These are phyloP conservation scores for Astragalus glycyphyllos DNA, from an alignment of 306 rosid species.

Conservation along the genomic window DNA sequence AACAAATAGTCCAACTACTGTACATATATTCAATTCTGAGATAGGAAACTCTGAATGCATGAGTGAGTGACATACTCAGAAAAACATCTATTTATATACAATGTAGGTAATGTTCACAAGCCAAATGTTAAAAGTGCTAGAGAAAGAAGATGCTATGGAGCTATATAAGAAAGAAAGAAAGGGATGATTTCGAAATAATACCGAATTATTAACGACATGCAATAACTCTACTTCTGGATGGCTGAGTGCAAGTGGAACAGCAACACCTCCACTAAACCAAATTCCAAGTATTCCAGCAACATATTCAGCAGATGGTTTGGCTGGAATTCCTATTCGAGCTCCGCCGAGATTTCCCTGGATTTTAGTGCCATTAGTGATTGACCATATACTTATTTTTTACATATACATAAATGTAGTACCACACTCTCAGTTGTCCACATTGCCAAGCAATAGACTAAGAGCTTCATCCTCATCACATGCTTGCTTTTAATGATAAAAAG, in stretches of 20 bases:
- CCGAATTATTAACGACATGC: conserved; percentile 82
- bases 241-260: conserved; percentile 93
- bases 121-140: no score
- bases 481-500: no score
- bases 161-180: conserved; percentile 30
- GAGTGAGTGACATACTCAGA: no score
- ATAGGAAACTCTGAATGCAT: no score
- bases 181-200: conserved; percentile 44
- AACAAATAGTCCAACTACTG: no score
- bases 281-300: conserved; percentile 89
- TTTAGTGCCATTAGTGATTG: conserved; percentile 40
- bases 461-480: no score
- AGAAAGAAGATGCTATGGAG: background rate
- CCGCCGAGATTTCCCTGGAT: conserved; percentile 71
- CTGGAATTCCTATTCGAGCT: conserved; percentile 89
- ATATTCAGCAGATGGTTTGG: conserved; percentile 94
- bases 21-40: no score
- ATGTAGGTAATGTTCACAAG: no score
- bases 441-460: conserved; percentile 28
- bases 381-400: conserved; percentile 25
- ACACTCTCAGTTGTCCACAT: background rate
- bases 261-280: conserved; percentile 95
- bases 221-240: conserved; percentile 91
- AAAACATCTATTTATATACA: no score
- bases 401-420: conserved; percentile 18